Evolutionary conservation across 2,329 filamentous ascomycete genomes (phyloP).

Genomic region (Curvularia hawaiiensis): DNA sequence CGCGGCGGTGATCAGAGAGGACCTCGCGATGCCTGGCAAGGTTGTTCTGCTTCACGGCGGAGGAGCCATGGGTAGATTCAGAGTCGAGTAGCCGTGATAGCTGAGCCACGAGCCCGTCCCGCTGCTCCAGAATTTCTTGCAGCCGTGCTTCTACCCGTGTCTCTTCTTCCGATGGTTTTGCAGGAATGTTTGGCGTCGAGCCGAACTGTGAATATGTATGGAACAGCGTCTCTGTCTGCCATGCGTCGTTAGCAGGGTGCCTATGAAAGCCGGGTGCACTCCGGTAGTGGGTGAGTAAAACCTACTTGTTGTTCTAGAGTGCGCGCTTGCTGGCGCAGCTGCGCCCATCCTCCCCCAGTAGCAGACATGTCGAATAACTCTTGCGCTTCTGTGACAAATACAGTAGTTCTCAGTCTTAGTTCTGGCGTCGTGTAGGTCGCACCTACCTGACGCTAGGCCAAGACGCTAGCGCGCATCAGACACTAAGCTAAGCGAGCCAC

Average conservation of each 20-base stretch:
- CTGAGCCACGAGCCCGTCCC: conserved; percentile 80
- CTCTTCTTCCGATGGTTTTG: conserved; percentile 86
- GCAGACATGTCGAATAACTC: conserved; percentile 41
- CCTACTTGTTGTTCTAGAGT: conserved; percentile 86
- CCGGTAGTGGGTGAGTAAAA: conserved; percentile 11
- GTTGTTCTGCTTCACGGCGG: conserved; percentile 96
- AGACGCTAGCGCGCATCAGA: conserved; percentile 30
- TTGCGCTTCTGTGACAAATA: conserved; percentile 3
- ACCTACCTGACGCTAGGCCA: conserved; percentile 25
- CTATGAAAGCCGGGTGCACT: conserved; percentile 17
- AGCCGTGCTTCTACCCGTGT: conserved; percentile 77
- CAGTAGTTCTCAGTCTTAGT: no score
- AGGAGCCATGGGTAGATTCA: conserved; percentile 83
- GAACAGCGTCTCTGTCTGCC: conserved; percentile 81
- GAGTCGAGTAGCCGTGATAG: conserved; percentile 90
- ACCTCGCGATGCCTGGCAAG: conserved; percentile 90
- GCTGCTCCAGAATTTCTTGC: conserved; percentile 85
- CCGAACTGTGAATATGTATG: conserved; percentile 92
- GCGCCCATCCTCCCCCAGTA: conserved; percentile 72
- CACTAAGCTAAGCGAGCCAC: no score
- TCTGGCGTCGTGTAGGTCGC: no score
- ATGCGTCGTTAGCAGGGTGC: conserved; percentile 30
- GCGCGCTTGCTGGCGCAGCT: conserved; percentile 90
- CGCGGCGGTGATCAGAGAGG: conserved; percentile 82
- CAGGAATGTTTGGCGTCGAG: conserved; percentile 75